A percentile compares a stretch with the other conserved stretches of the same genome.
phyloP scores from a whole-genome alignment of 371 early-diverging fungal species.

The Rhizopus arrhizus region DNA sequence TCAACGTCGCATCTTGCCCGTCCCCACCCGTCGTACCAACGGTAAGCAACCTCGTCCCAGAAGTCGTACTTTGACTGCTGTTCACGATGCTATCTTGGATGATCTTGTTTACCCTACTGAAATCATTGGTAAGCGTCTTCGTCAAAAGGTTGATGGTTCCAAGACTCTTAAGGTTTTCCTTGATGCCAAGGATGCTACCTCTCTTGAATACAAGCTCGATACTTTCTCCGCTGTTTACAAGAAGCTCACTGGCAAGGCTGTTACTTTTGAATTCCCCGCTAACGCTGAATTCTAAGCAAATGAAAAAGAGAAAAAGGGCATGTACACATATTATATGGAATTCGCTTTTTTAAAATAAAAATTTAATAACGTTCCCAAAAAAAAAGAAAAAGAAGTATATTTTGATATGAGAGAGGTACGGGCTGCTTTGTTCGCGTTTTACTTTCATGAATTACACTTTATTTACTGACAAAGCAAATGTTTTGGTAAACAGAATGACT shows the following conservation, averaged over 20 bases:
- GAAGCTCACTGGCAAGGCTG: slow-evolving; percentile 96
- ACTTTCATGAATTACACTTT: too few species aligned
- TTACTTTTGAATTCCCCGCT: slow-evolving; percentile 93
- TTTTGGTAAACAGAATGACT: too few species aligned
- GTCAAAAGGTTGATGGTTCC: slow-evolving; percentile 93
- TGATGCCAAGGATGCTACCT: slow-evolving; percentile 96
- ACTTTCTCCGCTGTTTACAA: slow-evolving; percentile 95
- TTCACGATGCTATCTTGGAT: slow-evolving; percentile 95
- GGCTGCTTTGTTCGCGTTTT: too few species aligned
- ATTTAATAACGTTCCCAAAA: neutral
- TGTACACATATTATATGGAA: slow-evolving; percentile 1
- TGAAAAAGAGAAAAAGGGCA: slow-evolving; percentile 2
- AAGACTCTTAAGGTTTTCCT: slow-evolving; percentile 95
- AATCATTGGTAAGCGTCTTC: slow-evolving; percentile 96
- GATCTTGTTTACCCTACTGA: slow-evolving; percentile 98
- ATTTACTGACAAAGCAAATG: too few species aligned
- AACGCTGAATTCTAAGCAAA: slow-evolving; percentile 30
- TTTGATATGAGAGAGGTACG: too few species aligned
- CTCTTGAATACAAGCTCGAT: slow-evolving; percentile 97
- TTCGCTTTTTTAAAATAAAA: neutral
- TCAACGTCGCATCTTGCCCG: slow-evolving; percentile 93
- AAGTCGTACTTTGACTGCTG: slow-evolving; percentile 93
- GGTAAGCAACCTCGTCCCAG: slow-evolving; percentile 92
- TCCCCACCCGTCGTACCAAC: slow-evolving; percentile 86
- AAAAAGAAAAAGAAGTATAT: too few species aligned